phyloP scores from a whole-genome alignment of 306 rosid species.

The Casuarina equisetifolia region DNA sequence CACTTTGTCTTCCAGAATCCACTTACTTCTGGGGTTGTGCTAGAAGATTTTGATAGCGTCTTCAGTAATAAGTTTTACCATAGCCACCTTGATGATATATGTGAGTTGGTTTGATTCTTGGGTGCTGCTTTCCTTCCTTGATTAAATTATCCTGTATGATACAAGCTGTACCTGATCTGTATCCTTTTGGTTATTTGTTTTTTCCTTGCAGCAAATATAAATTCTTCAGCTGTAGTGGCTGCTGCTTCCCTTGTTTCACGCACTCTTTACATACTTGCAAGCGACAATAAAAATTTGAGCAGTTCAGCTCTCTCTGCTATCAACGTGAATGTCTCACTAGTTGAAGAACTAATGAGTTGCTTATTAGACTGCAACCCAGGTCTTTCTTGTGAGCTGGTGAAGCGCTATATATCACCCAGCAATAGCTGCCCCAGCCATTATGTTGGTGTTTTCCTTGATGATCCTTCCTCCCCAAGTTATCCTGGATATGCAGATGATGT shows the following conservation, averaged over 20 bases:
- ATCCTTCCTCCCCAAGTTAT: constrained; percentile 72
- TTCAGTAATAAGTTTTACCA: constrained; percentile 81
- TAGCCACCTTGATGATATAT: constrained; percentile 80
- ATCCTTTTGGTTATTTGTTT: constrained; percentile 23
- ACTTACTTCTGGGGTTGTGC: constrained; percentile 56
- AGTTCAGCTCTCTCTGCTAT: constrained; percentile 58
- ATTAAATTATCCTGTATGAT: constrained; percentile 10
- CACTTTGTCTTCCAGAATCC: constrained; percentile 46
- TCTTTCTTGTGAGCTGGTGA: constrained; percentile 85
- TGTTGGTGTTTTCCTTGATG: constrained; percentile 76
- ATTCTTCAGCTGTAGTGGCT: constrained; percentile 80
- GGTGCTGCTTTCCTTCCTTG: constrained; percentile 9
- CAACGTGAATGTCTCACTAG: constrained; percentile 73
- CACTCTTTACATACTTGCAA: constrained; percentile 74
- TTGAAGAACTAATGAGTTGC: constrained; percentile 77
- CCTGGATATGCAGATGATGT: constrained; percentile 62
- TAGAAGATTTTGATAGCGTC: constrained; percentile 79
- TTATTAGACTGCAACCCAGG: constrained; percentile 81
- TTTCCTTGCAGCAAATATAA: constrained; percentile 64
- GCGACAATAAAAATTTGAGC: constrained; percentile 42
- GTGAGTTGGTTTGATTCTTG: constrained; percentile 44
- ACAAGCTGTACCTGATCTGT: constrained; percentile 10
- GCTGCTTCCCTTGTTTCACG: constrained; percentile 93
- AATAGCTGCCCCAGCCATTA: constrained; percentile 82
- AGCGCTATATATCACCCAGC: constrained; percentile 66